Evolutionary conservation across 257 asterid genomes (phyloP).

Genomic region (Linaria vulgaris): DNA sequence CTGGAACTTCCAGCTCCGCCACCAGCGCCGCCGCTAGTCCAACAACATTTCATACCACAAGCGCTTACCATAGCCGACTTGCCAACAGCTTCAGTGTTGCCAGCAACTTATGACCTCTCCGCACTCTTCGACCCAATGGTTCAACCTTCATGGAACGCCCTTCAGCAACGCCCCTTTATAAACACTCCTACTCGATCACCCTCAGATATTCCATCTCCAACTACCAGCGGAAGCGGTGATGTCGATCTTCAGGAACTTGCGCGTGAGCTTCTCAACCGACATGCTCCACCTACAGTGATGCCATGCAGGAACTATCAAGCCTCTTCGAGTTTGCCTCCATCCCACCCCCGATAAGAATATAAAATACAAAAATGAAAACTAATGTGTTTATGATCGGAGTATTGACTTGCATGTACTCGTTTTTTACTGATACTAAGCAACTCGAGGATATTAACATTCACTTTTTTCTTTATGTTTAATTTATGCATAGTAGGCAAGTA

Average conservation of each 20-base stretch:
- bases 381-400: no score
- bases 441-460: no score
- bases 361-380: no score
- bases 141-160: no score
- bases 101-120: slow-evolving; percentile 63
- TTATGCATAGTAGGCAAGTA: no score
- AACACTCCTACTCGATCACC: not conserved
- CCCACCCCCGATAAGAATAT: slow-evolving; percentile 37
- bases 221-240: no score
- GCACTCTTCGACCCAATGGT: slow-evolving; percentile 50
- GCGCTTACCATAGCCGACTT: slow-evolving; percentile 53
- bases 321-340: slow-evolving; percentile 35
- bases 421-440: no score
- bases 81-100: slow-evolving; percentile 31
- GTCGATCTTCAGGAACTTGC: slow-evolving; percentile 84
- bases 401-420: no score
- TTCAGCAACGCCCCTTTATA: slow-evolving; percentile 33
- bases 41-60: slow-evolving; percentile 35
- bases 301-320: slow-evolving; percentile 47
- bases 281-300: slow-evolving; percentile 27
- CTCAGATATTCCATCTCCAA: no score
- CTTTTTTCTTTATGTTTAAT: no score
- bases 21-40: slow-evolving; percentile 34
- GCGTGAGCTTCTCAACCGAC: slow-evolving; percentile 67
- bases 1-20: slow-evolving; percentile 75